Base-by-base conservation (phyloP, 2,329 filamentous ascomycete genomes). In the Pseudogymnoascus verrucosus region DNA sequence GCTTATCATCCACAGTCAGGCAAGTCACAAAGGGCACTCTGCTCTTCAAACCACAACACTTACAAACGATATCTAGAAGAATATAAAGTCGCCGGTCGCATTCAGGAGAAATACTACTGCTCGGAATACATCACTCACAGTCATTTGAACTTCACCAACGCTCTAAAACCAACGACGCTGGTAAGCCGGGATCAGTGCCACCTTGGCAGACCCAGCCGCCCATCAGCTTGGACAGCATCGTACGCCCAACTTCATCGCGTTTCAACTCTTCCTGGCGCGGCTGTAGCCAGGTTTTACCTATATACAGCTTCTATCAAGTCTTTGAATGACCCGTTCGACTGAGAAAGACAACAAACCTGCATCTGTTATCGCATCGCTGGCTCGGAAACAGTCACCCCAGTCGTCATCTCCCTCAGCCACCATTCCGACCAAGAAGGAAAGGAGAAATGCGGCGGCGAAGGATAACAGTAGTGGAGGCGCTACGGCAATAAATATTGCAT, bases 311-410 rank as follows among this genome's bases (percentile, higher is more conserved):
- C 51, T 57, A 57, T 8, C 64, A 67, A 14, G 39, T 36, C 31
- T 70, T 73, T 75, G 70, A 73, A 75, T 75, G 74, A 71, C 72
- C 70, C 69, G 71, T 67, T 73, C 73, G 70, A 68, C 68, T 63
- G 73, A 74, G 60, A 68, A 72, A 69, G 70, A 74, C 64, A 68
- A 23, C 37, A 70, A 61, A 59, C 67, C 68, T 47, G 66, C 61
- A 26, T 65, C 69, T 36, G 66, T 60, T 63, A 64, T 64, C 61
- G 67, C 60, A 47, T 65, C 66, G 31, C 67, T 67, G 28, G 62
- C 69, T 28, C 65, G 44, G 62, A 72, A 70, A 63, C 62, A 64
- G 63, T 66, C 63, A 65, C 68, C 66, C 64, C 72, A 69, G 65
- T 65, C 60, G 44, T 60, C 68, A 23, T 64, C 64, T 47, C 64